Base-by-base conservation (phyloP, 805 yeast genomes). In the Cyberlindnera petersonii region DNA sequence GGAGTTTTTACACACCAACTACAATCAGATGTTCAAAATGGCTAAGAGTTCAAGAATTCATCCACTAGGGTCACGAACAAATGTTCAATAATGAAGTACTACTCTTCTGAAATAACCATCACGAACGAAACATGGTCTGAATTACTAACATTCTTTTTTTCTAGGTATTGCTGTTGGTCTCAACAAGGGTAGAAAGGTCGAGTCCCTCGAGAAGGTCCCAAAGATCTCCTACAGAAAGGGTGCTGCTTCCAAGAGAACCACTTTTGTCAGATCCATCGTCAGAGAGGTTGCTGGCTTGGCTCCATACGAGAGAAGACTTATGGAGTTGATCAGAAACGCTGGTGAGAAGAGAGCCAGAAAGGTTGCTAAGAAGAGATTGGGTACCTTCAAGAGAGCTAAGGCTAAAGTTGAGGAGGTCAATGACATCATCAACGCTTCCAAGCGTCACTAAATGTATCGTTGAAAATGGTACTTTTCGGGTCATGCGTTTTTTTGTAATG, bases 261-360 rank as follows among this genome's bases (percentile, higher is more conserved):
- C 76, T 47, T 94, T 93, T 67, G 99, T 94, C 66, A 85, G 98
- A 74, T 78, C 82, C 65, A 75, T 93, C 53, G 95, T 93, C 71
- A 82, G 82, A 70, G 99, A 93, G 78, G 97, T 93, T 63, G 76
- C 95, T 60, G 98, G 98, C 71, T 81, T 93, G 68, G 96, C 99
- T 58, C 98, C 99, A 75, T 93, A 93, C 75, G 99, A 93, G 80
- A 89, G 96, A 82, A 89, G 99, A 79, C 82, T 93, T 71, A 85
- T 94, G 66, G 99, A 93, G 79, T 82, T 93, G 77, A 81, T 93
- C 84, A 93, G 98, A 83, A 93, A 94, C 79, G 89, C 96, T 71
- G 96, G 96, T 82, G 99, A 93, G 79, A 93, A 93, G 95, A 93
- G 98, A 81, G 98, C 99, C 61, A 86, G 93, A 87, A 93, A 93